Evolutionary conservation across 768 basidiomycete species (phyloP), one percentile per base, ranked within the genome.

Genomic region (Rhodosporidiobolus sp.): DNA sequence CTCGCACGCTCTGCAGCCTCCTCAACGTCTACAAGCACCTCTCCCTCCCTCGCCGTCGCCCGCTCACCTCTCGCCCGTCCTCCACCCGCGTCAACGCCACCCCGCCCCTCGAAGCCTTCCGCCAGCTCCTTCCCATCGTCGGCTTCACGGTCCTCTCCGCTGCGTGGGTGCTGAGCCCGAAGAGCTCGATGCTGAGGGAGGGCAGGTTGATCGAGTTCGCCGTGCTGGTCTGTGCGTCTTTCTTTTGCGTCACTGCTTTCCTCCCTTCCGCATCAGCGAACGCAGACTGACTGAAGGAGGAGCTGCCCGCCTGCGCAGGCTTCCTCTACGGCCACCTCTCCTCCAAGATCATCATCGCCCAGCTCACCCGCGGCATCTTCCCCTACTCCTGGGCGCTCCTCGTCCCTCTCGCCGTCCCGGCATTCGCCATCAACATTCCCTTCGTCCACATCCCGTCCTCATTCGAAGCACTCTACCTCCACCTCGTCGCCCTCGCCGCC

Each of bases 271-370:
- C n/a, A 6, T 32, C 12, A 19, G 0, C 24, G 67, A 30, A 9
- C 5, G 17, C 24, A 17, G 17, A 1, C 46, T 28, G 20, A 45
- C 50, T 57, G 49, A 30, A 22, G 16, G 5, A 2, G 7, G 28
- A 45, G 17, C 24, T 28, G 20, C 3, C 32, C 0, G 6, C 3
- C 57, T 20, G 28, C 28, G 26, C 58, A 73, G 72, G 68, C 56
- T 70, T 74, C 58, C 57, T 70, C 24, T 74, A 56, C 45, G 73
- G 73, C 24, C 67, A 74, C n/a, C 55, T 74, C 6, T 66, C 64
- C 17, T 62, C 56, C 58, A 74, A 74, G 48, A 67, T 74, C 65
- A 74, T 74, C 61, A 52, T 74, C 55, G 73, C 73, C 5, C 73
- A 74, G 34, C 52, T 74, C 6, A 74, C 73, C 10, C n/a, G 55